Base-by-base conservation (phyloP, 2,329 filamentous ascomycete genomes). In the Lachnellula cervina region DNA sequence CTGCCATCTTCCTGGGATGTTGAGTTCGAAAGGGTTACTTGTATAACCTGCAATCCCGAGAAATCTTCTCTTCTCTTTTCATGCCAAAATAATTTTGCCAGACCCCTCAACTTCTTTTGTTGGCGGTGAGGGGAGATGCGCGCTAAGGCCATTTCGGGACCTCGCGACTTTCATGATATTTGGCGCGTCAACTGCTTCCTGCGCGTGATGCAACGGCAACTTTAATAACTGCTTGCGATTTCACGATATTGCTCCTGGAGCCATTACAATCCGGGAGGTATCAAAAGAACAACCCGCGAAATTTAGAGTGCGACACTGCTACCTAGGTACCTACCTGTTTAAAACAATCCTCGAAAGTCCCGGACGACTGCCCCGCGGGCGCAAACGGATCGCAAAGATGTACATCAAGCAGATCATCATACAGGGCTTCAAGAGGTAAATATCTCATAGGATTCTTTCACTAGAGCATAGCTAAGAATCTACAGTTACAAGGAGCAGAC, bases 361-460 rank as follows among this genome's bases (percentile, higher is more conserved):
- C 19, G 11, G 13, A 17, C 11, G 43, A 40, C 55, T 54, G 58
- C 62, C 59, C 54, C 60, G 49, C 55, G 44, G 56, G 45, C 51
- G 56, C 59, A 49, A 48, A 55, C 38, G 42, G 9, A 48, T 57
- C 61, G 62, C 65, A 52, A 80, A 71, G 66, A 96, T 97, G 92
- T 94, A 95, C 79, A 97, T 99, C 82, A 99, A 99, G 75, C 94
- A 99, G 78, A 97, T 97, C 73, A 97, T 97, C 74, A 97, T 99
- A 71, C 94, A 99, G 74, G 94, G 94, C 84, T 99, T 99, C 78
- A 99, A 99, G 77, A 97, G 91, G 91, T 95, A 74, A 64, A 74
- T 69, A 6, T 46, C 17, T 11, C 23, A 1, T 11, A 8, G 43
- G 17, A 34, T 2, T 8, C n/a, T 19, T 16, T 14, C 21, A 11